Percentiles rank a stretch among this genome's conserved stretches.
Conservation (phyloP, 2,329 filamentous ascomycete species). For the Myriosclerotinia curreyana region DNA sequence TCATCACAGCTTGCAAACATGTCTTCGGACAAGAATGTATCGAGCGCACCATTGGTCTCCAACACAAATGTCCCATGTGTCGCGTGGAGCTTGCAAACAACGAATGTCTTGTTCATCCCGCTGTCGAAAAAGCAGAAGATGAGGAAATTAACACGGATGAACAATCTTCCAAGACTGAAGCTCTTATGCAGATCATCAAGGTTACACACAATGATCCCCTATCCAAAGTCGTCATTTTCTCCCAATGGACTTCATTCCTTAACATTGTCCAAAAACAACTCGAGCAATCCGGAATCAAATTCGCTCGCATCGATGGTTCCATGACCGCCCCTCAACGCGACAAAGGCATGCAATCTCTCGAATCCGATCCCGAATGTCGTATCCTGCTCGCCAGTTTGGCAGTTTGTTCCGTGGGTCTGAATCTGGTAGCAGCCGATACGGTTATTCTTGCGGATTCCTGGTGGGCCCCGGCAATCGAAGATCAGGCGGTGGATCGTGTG, state of each 20-base stretch:
- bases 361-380: conserved; percentile 62
- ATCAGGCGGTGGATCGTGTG: conserved; percentile 85
- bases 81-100: conserved; percentile 62
- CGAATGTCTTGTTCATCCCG: conserved; percentile 63
- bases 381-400: conserved; percentile 79
- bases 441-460: conserved; percentile 81
- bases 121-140: conserved; percentile 51
- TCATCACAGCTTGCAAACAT: conserved; percentile 85
- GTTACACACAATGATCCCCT: conserved; percentile 62
- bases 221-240: conserved; percentile 72
- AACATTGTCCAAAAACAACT: conserved; percentile 70
- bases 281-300: conserved; percentile 56
- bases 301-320: conserved; percentile 73
- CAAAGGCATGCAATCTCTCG: conserved; percentile 63
- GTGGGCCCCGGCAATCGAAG: conserved; percentile 93
- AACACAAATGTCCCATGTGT: conserved; percentile 83
- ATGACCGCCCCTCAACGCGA: conserved; percentile 74
- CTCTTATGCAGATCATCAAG: conserved; percentile 69
- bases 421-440: conserved; percentile 81
- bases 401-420: conserved; percentile 82
- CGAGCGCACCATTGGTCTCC: conserved; percentile 66
- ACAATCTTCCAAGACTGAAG: conserved; percentile 79
- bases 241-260: conserved; percentile 74
- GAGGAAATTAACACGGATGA: conserved; percentile 58
- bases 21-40: conserved; percentile 75